Conservation (phyloP, 345 rosid genomes). For the Brassica napus region Da-Ae NC_063451.1:41958501-41959000, state of each 20-base stretch:
- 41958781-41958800: slow-evolving; percentile 8
- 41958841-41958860: slow-evolving; percentile 2
- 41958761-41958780: background rate
- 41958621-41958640: background rate
- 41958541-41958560: slow-evolving; percentile 55
- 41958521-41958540: slow-evolving; percentile 72
- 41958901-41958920: slow-evolving; percentile 3
- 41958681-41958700: slow-evolving; percentile 5
- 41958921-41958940: slow-evolving; percentile 17
- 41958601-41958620: slow-evolving; percentile 21
- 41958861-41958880: background rate
- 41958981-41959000: slow-evolving; percentile 12
- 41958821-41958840: slow-evolving; percentile 1
- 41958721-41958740: slow-evolving; percentile 14
- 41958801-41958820: background rate
- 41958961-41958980: slow-evolving; percentile 13
- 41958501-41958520: slow-evolving; percentile 95
- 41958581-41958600: slow-evolving; percentile 23
- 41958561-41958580: slow-evolving; percentile 43
- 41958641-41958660: slow-evolving; percentile 19
- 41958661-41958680: background rate
- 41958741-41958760: background rate
- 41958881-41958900: background rate
- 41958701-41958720: background rate
- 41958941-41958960: slow-evolving; percentile 8